Percentiles rank a stretch among this genome's conserved stretches.
These are phyloP conservation scores for Penicillium sp. DNA, from an alignment of 2,329 filamentous ascomycete genomes.

Conservation along the genomic window DNA sequence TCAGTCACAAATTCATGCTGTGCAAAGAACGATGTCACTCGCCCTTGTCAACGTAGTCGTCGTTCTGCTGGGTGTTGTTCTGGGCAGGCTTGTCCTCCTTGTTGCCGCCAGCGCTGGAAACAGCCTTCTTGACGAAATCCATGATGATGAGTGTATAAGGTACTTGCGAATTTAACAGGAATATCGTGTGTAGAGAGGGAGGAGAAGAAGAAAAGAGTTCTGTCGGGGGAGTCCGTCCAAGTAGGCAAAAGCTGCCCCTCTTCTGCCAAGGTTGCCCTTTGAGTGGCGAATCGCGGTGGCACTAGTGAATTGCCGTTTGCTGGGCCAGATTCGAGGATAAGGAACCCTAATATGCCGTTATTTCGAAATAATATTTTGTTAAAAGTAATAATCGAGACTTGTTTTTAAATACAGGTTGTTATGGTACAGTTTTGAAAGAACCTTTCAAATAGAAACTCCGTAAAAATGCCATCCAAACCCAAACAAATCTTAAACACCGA, in stretches of 20 bases:
- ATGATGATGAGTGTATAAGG: neutral
- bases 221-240: neutral
- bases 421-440: neutral
- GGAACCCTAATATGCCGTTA: neutral
- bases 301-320: neutral
- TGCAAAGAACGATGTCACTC: neutral
- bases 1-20: neutral
- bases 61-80: conserved; percentile 2
- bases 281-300: neutral
- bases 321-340: neutral
- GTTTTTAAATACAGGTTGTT: neutral
- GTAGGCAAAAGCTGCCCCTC: conserved; percentile 1
- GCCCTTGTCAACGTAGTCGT: conserved; percentile 10
- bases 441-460: neutral
- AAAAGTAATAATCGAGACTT: neutral
- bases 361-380: neutral
- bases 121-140: conserved; percentile 9
- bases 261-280: neutral
- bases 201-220: neutral
- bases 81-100: neutral
- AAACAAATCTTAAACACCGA: conserved; percentile 31
- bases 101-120: neutral
- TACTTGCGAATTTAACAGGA: neutral
- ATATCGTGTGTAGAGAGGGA: neutral
- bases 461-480: neutral